phyloP scores from a whole-genome alignment of 768 basidiomycete genomes.

The Lactifluus piperatus region DNA sequence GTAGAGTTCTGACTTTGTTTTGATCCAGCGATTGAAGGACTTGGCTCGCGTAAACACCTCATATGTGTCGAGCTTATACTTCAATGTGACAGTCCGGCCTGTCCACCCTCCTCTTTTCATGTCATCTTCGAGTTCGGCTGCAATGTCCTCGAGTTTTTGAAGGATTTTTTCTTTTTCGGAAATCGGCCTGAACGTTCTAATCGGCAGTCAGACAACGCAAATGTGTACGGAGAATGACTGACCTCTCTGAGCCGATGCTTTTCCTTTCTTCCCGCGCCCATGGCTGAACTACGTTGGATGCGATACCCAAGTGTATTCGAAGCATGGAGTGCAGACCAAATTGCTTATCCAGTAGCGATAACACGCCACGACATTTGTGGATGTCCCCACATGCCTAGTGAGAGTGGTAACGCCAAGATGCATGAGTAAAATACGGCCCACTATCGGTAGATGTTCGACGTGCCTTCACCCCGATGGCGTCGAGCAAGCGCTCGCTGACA shows the following conservation, averaged over 20 bases:
- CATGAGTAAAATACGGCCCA: neutral
- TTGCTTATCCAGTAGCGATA: constrained; percentile 82
- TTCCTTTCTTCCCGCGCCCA: constrained; percentile 74
- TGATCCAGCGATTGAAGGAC: constrained; percentile 70
- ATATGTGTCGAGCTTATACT: constrained; percentile 88
- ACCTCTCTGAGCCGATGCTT: constrained; percentile 90
- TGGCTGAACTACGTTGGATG: constrained; percentile 74
- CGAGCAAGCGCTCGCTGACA: constrained; percentile 81
- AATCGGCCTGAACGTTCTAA: constrained; percentile 70
- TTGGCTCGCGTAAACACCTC: constrained; percentile 82
- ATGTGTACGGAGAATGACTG: neutral
- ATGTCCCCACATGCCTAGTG: constrained; percentile 85
- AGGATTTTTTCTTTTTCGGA: constrained; percentile 58
- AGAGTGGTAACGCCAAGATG: neutral
- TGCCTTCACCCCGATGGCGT: constrained; percentile 82
- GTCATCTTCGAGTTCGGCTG: constrained; percentile 73
- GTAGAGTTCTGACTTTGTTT: constrained; percentile 64
- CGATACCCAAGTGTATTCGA: constrained; percentile 76
- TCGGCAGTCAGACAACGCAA: neutral
- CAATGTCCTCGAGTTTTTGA: constrained; percentile 70
- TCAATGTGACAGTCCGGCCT: constrained; percentile 84
- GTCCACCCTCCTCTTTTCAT: constrained; percentile 74
- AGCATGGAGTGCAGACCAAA: constrained; percentile 73
- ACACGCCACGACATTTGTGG: constrained; percentile 56
- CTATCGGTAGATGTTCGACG: constrained; percentile 7